phyloP scores from a whole-genome alignment of 1,139 yeast genomes.

The Kodamaea ohmeri region DNA sequence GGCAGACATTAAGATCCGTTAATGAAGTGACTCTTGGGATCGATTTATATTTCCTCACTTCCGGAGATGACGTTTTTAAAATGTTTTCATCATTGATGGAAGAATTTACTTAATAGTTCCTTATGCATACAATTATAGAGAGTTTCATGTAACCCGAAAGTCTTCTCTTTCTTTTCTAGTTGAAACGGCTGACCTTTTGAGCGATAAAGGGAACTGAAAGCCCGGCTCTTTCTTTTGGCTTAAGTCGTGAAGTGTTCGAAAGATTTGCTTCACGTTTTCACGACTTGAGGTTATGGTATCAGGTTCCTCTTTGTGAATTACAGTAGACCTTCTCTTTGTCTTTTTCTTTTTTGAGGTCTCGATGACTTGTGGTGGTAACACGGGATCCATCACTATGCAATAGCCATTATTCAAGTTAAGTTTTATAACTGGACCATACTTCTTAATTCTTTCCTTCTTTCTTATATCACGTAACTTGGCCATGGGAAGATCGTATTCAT shows the following conservation, averaged over 20 bases:
- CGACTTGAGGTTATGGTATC: no score
- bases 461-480: constrained; percentile 21
- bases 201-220: constrained; percentile 7
- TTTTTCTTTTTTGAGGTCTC: background rate
- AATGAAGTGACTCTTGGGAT: constrained; percentile 12
- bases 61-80: constrained; percentile 10
- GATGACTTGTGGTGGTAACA: constrained; percentile 27
- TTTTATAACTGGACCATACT: constrained; percentile 27
- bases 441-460: constrained; percentile 18
- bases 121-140: background rate
- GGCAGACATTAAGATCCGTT: background rate
- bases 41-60: constrained; percentile 12
- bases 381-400: constrained; percentile 30
- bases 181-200: constrained; percentile 6
- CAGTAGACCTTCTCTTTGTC: background rate
- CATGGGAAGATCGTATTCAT: constrained; percentile 22
- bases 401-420: constrained; percentile 30
- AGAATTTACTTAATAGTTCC: constrained; percentile 7
- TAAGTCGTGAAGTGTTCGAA: background rate
- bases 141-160: background rate
- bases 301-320: background rate
- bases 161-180: constrained; percentile 7
- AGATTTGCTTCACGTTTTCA: background rate
- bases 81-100: constrained; percentile 14
- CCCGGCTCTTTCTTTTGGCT: background rate